These are phyloP conservation scores for Lactifluus echinatus DNA, from an alignment of 768 basidiomycete genomes.

Conservation along the genomic window DNA sequence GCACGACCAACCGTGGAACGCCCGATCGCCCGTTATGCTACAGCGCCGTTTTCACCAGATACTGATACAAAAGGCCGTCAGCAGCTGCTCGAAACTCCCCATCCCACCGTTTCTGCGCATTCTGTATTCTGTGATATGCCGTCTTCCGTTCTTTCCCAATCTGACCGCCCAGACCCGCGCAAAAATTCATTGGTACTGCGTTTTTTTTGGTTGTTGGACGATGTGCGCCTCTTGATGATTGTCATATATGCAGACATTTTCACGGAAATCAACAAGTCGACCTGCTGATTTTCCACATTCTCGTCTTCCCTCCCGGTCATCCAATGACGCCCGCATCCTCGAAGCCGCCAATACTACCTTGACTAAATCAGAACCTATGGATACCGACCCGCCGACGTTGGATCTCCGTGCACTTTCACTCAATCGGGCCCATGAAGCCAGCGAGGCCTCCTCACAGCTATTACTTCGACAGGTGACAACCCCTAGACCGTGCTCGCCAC, in stretches of 20 bases:
- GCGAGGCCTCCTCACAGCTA: not conserved
- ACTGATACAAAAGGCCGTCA: not conserved
- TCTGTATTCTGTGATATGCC: not conserved
- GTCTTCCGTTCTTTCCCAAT: not conserved
- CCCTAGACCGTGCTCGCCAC: not conserved
- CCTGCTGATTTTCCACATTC: not conserved
- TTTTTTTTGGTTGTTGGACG: not conserved
- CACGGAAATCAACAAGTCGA: not conserved
- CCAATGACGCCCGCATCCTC: not conserved
- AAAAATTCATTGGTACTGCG: not conserved
- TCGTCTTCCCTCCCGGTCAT: not conserved
- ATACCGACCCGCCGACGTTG: conserved; percentile 1
- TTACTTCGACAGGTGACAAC: not conserved
- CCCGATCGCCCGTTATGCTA: not conserved
- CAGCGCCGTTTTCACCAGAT: not conserved
- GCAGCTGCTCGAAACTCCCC: not conserved
- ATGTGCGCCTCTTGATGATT: not conserved
- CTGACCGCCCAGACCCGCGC: not conserved
- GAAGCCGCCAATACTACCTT: not conserved
- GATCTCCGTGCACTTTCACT: conserved; percentile 15
- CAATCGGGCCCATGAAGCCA: not conserved
- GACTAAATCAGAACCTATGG: conserved; percentile 4
- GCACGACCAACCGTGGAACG: not conserved
- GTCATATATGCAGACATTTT: not conserved
- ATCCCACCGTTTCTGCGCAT: not conserved